Percentiles rank a stretch among this genome's conserved stretches.
phyloP scores from a whole-genome alignment of 768 basidiomycete genomes.

The Royoungia palumana region DNA sequence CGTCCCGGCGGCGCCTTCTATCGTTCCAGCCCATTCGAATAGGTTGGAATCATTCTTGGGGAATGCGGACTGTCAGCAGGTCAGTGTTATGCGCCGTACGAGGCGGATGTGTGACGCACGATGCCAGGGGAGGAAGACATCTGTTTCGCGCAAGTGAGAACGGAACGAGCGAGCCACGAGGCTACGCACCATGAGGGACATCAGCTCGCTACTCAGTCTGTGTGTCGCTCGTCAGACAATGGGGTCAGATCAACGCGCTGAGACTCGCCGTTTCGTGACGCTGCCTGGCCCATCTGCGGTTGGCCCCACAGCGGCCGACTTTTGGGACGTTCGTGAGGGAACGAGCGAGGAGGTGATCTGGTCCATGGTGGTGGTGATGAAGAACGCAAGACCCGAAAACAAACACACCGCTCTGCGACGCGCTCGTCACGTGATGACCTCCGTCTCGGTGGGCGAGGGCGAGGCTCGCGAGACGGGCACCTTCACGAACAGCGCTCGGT shows the following conservation, averaged over 20 bases:
- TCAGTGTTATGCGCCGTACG: background rate
- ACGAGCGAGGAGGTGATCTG: slow-evolving; percentile 64
- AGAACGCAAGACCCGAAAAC: slow-evolving; percentile 7
- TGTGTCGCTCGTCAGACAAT: slow-evolving; percentile 4
- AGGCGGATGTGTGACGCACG: slow-evolving; percentile 41
- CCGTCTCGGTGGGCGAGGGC: no score
- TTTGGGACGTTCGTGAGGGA: slow-evolving; percentile 54
- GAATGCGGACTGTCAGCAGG: slow-evolving; percentile 68
- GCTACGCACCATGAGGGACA: slow-evolving; percentile 79
- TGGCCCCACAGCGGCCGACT: slow-evolving; percentile 52
- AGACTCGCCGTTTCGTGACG: slow-evolving; percentile 75
- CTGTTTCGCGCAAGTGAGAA: slow-evolving; percentile 37
- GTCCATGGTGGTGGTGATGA: slow-evolving; percentile 50
- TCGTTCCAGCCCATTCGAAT: slow-evolving; percentile 88
- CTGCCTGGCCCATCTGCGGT: slow-evolving; percentile 64
- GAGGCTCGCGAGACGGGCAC: no score
- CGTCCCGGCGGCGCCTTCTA: slow-evolving; percentile 77
- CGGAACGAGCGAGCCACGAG: background rate
- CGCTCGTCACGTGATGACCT: slow-evolving; percentile 29
- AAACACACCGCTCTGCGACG: slow-evolving; percentile 17
- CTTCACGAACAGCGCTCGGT: no score
- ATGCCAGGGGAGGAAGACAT: slow-evolving; percentile 90
- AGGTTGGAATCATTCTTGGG: slow-evolving; percentile 84
- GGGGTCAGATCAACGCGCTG: background rate
- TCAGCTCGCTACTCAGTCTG: slow-evolving; percentile 79